Percentiles rank a stretch among this genome's conserved stretches.
phyloP scores from a whole-genome alignment of 2,329 filamentous ascomycete species.

The Meredithiella fracta region DNA sequence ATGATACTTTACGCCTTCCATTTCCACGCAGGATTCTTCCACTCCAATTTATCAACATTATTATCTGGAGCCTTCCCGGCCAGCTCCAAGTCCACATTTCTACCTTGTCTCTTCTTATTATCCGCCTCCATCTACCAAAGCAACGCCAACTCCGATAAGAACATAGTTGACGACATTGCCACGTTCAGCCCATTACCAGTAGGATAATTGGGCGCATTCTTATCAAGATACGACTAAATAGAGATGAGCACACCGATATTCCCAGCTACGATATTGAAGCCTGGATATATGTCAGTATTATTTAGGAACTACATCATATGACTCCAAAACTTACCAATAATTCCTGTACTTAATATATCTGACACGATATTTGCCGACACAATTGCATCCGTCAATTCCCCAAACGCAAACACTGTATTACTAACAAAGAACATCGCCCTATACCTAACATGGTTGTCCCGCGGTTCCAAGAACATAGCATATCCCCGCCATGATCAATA shows the following conservation, averaged over 20 bases:
- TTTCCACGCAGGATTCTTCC: constrained; percentile 50
- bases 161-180: constrained; percentile 38
- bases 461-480: constrained; percentile 44
- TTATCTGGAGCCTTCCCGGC: constrained; percentile 35
- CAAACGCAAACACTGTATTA: constrained; percentile 42
- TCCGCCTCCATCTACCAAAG: constrained; percentile 46
- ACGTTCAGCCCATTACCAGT: constrained; percentile 59
- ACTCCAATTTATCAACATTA: constrained; percentile 45
- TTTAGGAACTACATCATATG: not conserved
- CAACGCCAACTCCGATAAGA: constrained; percentile 33
- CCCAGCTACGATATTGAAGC: constrained; percentile 39
- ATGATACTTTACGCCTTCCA: constrained; percentile 22
- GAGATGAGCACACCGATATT: constrained; percentile 45
- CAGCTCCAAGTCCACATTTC: constrained; percentile 39
- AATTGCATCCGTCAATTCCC: constrained; percentile 45
- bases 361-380: constrained; percentile 48
- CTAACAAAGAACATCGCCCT: constrained; percentile 48
- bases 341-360: constrained; percentile 45
- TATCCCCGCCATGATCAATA: constrained; percentile 46
- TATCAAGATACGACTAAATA: constrained; percentile 48
- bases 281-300: not conserved
- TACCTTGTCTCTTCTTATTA: constrained; percentile 41
- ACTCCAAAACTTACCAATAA: constrained; percentile 34
- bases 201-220: constrained; percentile 46
- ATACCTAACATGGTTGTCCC: constrained; percentile 33